Percentiles rank a stretch among this genome's conserved stretches.
Conservation (phyloP, 805 yeast species). For the Danielia oregonensis region DNA sequence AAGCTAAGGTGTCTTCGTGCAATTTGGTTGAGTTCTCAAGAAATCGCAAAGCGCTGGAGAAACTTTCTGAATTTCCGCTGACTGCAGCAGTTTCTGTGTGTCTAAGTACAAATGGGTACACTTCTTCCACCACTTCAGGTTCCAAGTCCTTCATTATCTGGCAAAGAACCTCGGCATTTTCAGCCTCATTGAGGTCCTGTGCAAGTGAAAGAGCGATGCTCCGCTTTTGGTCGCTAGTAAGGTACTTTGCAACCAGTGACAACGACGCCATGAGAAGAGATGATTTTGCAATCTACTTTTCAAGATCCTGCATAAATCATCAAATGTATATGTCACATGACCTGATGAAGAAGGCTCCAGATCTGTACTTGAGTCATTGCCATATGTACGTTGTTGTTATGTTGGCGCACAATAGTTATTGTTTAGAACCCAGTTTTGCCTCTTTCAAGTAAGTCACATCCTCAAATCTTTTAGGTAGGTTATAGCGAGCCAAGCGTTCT, state of each 20-base stretch:
- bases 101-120: slow-evolving; percentile 7
- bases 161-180: slow-evolving; percentile 5
- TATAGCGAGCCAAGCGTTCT: too few relatives aligned
- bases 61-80: slow-evolving; percentile 1
- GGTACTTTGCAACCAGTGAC: slow-evolving; percentile 7
- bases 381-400: too few relatives aligned
- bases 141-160: slow-evolving; percentile 11
- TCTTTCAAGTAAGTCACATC: too few relatives aligned
- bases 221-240: slow-evolving; percentile 7
- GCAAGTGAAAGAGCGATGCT: slow-evolving; percentile 6
- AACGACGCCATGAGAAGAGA: background rate
- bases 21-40: slow-evolving; percentile 4
- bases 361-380: too few relatives aligned
- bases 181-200: slow-evolving; percentile 3
- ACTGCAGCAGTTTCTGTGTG: slow-evolving; percentile 3
- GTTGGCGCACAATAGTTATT: too few relatives aligned
- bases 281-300: background rate
- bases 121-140: slow-evolving; percentile 1
- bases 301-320: background rate
- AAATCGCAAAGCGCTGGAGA: slow-evolving; percentile 1
- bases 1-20: slow-evolving; percentile 2
- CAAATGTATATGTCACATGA: too few relatives aligned
- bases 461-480: too few relatives aligned
- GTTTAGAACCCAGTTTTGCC: too few relatives aligned
- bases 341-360: too few relatives aligned